A percentile compares a stretch with the other conserved stretches of the same genome.
Evolutionary conservation across 495 filamentous ascomycete genomes (phyloP).

Genomic region (Schizothecium vesticola): DNA sequence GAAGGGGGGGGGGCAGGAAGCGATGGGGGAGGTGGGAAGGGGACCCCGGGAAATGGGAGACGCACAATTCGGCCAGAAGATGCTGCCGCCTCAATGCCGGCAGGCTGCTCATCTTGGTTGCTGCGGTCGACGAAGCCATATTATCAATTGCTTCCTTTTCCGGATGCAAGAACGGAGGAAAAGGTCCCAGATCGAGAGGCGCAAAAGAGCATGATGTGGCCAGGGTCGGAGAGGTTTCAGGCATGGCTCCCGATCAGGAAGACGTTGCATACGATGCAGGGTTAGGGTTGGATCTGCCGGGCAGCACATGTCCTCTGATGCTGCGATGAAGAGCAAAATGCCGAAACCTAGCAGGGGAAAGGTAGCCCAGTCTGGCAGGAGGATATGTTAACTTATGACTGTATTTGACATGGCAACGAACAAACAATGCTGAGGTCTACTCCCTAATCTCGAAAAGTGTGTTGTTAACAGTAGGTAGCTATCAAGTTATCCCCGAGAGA

Average conservation of each 20-base stretch:
- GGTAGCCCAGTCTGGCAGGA: not conserved
- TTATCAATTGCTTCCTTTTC: not conserved
- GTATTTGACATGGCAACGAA: not conserved
- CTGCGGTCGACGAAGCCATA: constrained; percentile 16
- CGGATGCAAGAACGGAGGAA: not conserved
- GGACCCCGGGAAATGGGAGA: not conserved
- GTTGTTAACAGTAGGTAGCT: too few relatives aligned
- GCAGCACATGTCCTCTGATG: not conserved
- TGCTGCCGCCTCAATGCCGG: constrained; percentile 50
- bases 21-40: not conserved
- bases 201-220: not conserved
- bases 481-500: not conserved
- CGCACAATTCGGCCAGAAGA: constrained; percentile 73
- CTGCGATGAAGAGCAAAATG: not conserved
- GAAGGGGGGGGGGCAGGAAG: not conserved
- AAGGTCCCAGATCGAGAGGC: not conserved
- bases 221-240: not conserved
- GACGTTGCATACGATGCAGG: not conserved
- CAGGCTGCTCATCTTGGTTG: constrained; percentile 25
- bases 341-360: not conserved
- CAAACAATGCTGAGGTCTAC: not conserved
- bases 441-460: not conserved
- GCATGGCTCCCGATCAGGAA: not conserved
- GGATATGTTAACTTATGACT: not conserved
- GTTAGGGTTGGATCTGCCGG: not conserved